Conservation (phyloP, 305 asterid species). For the Fraxinus albicans region DNA sequence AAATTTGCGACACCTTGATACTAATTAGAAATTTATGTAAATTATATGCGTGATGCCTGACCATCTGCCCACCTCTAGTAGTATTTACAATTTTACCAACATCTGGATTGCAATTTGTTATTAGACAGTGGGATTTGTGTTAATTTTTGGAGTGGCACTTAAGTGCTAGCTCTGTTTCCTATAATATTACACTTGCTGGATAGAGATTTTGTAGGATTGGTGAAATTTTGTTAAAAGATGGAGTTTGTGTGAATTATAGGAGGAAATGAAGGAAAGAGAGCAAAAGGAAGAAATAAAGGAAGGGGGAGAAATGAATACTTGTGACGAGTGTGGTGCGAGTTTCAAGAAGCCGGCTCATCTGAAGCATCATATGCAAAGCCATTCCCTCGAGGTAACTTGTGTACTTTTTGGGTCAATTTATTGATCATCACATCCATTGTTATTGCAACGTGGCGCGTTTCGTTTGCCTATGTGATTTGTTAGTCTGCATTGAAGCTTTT, state of each 20-base stretch:
- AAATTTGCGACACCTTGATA: too few species aligned
- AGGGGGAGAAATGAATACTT: slow-evolving; percentile 38
- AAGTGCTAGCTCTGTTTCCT: neutral
- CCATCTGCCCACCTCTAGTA: neutral
- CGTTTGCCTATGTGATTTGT: neutral
- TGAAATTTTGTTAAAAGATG: neutral
- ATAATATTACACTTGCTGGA: neutral
- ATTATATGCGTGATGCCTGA: neutral
- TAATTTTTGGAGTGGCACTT: neutral
- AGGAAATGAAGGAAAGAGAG: slow-evolving; percentile 44
- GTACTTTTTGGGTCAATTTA: neutral
- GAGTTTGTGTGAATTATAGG: slow-evolving; percentile 33
- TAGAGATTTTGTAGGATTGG: neutral
- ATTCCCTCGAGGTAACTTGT: slow-evolving; percentile 64
- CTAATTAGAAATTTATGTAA: too few species aligned
- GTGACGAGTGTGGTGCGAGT: slow-evolving; percentile 68
- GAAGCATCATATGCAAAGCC: slow-evolving; percentile 93
- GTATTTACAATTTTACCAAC: neutral
- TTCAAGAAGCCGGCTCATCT: slow-evolving; percentile 81
- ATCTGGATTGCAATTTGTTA: neutral
- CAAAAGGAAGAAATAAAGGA: slow-evolving; percentile 25
- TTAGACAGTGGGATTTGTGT: neutral
- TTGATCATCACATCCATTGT: too few species aligned
- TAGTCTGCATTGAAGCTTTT: neutral
- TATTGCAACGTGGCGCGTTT: too few species aligned